Evolutionary conservation across 208 protist species (phyloP).

Genomic region (Porcisia deanei): DNA sequence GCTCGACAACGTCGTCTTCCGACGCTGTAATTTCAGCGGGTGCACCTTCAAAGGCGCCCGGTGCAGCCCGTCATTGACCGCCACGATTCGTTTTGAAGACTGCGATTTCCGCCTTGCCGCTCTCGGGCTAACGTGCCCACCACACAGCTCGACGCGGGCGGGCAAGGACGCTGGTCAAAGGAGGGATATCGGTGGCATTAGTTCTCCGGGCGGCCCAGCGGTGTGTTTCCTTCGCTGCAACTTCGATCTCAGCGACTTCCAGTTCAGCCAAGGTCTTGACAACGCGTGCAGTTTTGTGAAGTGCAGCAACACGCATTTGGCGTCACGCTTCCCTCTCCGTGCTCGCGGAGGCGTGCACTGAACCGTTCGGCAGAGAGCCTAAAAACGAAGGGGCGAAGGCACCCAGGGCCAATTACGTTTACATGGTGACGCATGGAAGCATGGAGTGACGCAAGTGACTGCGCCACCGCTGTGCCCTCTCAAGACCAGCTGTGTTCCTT

Average conservation of each 20-base stretch:
- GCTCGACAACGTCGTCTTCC: slow-evolving; percentile 46
- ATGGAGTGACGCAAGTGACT: neutral
- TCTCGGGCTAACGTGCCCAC: slow-evolving; percentile 32
- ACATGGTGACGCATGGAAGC: neutral
- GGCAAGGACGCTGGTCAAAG: neutral
- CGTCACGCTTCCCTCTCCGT: slow-evolving; percentile 48
- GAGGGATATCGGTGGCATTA: neutral
- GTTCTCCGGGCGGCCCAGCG: neutral
- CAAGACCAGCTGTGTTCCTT: neutral
- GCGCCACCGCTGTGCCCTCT: neutral
- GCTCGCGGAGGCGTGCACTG: slow-evolving; percentile 7
- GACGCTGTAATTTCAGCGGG: slow-evolving; percentile 60
- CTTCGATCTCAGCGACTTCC: slow-evolving; percentile 73
- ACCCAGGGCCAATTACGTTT: neutral
- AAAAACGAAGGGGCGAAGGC: neutral
- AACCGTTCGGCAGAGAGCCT: neutral
- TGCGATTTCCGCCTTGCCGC: slow-evolving; percentile 61
- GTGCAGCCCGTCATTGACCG: slow-evolving; percentile 3
- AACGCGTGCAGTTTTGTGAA: slow-evolving; percentile 32
- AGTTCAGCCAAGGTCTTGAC: slow-evolving; percentile 38
- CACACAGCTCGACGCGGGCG: neutral
- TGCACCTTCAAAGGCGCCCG: slow-evolving; percentile 45
- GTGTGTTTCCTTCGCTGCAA: slow-evolving; percentile 59
- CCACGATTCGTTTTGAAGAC: slow-evolving; percentile 42
- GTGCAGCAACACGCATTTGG: slow-evolving; percentile 59